phyloP scores from a whole-genome alignment of 768 basidiomycete genomes.

The Lentinula aciculospora region DNA sequence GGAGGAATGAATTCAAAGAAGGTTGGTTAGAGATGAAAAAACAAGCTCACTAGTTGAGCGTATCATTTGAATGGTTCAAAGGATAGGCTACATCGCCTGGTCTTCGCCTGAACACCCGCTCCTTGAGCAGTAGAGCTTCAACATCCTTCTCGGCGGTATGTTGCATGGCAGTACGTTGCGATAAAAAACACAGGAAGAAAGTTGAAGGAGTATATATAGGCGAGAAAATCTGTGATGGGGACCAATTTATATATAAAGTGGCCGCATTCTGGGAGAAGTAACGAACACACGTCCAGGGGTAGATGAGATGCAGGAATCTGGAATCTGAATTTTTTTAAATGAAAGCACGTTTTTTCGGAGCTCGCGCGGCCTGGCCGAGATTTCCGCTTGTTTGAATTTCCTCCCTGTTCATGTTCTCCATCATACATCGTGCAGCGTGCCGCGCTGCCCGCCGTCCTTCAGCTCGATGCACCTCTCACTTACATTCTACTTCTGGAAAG shows the following conservation, averaged over 20 bases:
- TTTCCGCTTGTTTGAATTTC: not conserved
- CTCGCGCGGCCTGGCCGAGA: not conserved
- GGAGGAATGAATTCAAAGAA: constrained; percentile 6
- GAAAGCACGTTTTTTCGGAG: not conserved
- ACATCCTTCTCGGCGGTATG: constrained; percentile 34
- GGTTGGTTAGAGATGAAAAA: not conserved
- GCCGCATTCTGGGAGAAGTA: not conserved
- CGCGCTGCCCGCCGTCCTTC: constrained; percentile 24
- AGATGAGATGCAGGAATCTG: not conserved
- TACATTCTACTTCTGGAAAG: constrained; percentile 2
- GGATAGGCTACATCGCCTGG: constrained; percentile 53
- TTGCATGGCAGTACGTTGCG: constrained; percentile 16
- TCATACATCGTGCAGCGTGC: constrained; percentile 20
- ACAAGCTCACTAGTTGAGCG: constrained; percentile 48
- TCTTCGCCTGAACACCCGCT: constrained; percentile 34
- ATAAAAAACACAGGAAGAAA: constrained; percentile 9
- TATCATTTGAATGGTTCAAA: constrained; percentile 38
- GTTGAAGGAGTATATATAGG: constrained; percentile 4
- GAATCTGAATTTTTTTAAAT: not conserved
- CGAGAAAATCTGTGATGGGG: constrained; percentile 18
- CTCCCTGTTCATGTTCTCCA: constrained; percentile 28
- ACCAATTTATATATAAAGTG: not conserved
- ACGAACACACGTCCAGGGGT: constrained; percentile 1
- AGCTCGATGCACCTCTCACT: constrained; percentile 12
- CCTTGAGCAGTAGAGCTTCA: constrained; percentile 35